Percentiles rank a stretch among this genome's conserved stretches.
Evolutionary conservation across 164 flowering plant species (phyloP).

Genomic region (Amborella trichopoda): DNA sequence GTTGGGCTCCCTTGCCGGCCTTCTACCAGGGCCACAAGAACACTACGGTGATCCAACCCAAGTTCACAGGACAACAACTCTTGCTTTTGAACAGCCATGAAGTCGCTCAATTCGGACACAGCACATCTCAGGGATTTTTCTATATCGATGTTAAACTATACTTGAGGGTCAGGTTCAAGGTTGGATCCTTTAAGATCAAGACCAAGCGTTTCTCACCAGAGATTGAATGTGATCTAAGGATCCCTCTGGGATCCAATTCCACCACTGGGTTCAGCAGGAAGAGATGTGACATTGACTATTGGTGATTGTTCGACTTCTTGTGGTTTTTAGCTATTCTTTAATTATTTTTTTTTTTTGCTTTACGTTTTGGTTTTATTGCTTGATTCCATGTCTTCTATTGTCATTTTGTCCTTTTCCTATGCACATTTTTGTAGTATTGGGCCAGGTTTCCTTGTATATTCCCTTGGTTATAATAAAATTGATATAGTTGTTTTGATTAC

Average conservation of each 20-base stretch:
- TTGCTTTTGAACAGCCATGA: neutral
- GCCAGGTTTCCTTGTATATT: too few species aligned
- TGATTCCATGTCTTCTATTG: too few species aligned
- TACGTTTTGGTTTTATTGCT: too few species aligned
- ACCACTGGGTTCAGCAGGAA: constrained; percentile 11
- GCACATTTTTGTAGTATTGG: too few species aligned
- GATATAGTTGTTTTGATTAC: too few species aligned
- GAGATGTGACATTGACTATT: constrained; percentile 27
- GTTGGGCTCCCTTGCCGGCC: constrained; percentile 2
- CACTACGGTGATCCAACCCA: constrained; percentile 17
- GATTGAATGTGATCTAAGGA: constrained; percentile 41
- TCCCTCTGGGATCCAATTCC: constrained; percentile 26
- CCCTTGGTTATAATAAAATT: too few species aligned
- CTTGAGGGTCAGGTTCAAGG: constrained; percentile 17
- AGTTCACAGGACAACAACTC: constrained; percentile 27
- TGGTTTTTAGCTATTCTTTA: too few species aligned
- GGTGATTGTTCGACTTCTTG: too few species aligned
- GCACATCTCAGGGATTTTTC: constrained; percentile 10
- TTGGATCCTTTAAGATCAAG: constrained; percentile 19
- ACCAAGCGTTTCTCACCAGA: constrained; percentile 27
- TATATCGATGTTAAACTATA: constrained; percentile 14
- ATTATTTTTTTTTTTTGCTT: too few species aligned
- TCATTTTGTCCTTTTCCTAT: too few species aligned
- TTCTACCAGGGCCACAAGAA: constrained; percentile 63
- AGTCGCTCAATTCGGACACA: neutral